phyloP scores from a whole-genome alignment of 164 flowering plant genomes.

The Cinnamomum micranthum region DNA sequence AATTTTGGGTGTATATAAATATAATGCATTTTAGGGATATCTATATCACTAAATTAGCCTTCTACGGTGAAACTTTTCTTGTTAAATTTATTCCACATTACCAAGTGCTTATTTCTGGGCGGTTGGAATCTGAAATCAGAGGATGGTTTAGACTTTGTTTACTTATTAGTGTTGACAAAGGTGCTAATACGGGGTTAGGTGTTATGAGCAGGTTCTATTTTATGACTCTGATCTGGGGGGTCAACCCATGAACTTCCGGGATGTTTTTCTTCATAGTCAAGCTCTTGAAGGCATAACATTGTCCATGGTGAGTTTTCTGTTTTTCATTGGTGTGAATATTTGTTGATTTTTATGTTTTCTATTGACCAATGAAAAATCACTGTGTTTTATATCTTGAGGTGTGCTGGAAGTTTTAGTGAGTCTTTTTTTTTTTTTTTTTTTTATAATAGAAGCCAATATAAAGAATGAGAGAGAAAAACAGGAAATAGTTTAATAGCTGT shows the following conservation, averaged over 20 bases:
- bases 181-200: neutral
- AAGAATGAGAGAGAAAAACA: no score
- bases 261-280: conserved; percentile 83
- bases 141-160: neutral
- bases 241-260: conserved; percentile 67
- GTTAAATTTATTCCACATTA: neutral
- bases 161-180: neutral
- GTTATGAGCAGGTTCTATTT: conserved; percentile 49
- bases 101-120: neutral
- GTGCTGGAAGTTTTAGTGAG: no score
- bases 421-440: no score
- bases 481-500: no score
- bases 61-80: neutral
- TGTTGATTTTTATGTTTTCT: no score
- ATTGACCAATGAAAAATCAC: no score
- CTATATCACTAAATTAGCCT: neutral
- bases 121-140: neutral
- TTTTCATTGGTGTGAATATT: no score
- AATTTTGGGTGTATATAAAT: neutral
- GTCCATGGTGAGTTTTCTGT: conserved; percentile 58
- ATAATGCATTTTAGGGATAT: neutral
- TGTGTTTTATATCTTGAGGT: no score
- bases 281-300: conserved; percentile 92
- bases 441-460: no score
- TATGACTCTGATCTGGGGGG: conserved; percentile 57